Percentiles rank a stretch among this genome's conserved stretches.
phyloP scores from a whole-genome alignment of 2,329 filamentous ascomycete species.

The Phialophora macrospora region DNA sequence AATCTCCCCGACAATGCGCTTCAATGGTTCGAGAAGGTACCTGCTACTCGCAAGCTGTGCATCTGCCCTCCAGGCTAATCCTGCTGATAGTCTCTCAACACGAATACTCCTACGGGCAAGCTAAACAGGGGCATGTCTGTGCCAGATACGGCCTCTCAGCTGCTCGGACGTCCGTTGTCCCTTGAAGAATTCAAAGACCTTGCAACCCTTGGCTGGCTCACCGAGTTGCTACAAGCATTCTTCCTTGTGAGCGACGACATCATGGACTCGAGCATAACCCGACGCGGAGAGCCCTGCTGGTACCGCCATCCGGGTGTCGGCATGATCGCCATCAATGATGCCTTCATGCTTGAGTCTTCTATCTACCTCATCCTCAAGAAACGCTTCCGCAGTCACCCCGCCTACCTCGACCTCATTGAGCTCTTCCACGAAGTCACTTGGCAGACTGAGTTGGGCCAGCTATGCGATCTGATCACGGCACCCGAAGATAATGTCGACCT shows the following conservation, averaged over 20 bases:
- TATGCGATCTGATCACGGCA: slow-evolving; percentile 91
- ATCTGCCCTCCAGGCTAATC: slow-evolving; percentile 8
- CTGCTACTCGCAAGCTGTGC: no score
- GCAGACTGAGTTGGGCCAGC: slow-evolving; percentile 94
- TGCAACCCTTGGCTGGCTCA: slow-evolving; percentile 92
- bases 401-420: slow-evolving; percentile 90
- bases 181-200: slow-evolving; percentile 86
- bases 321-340: slow-evolving; percentile 97
- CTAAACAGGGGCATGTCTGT: slow-evolving; percentile 99
- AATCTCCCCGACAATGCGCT: slow-evolving; percentile 80
- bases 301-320: slow-evolving; percentile 88
- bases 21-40: slow-evolving; percentile 84
- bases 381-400: slow-evolving; percentile 84
- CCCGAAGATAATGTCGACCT: slow-evolving; percentile 93
- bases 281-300: slow-evolving; percentile 94
- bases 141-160: slow-evolving; percentile 82
- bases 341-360: slow-evolving; percentile 88
- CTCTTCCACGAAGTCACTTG: slow-evolving; percentile 93
- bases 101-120: slow-evolving; percentile 92
- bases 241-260: slow-evolving; percentile 99
- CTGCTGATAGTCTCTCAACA: slow-evolving; percentile 70
- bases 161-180: slow-evolving; percentile 72
- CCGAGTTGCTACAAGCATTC: slow-evolving; percentile 97
- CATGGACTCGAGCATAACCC: slow-evolving; percentile 95
- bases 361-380: slow-evolving; percentile 95